phyloP scores from a whole-genome alignment of 2,329 filamentous ascomycete genomes.

The Teratosphaeria pseudoeucalypti region DNA sequence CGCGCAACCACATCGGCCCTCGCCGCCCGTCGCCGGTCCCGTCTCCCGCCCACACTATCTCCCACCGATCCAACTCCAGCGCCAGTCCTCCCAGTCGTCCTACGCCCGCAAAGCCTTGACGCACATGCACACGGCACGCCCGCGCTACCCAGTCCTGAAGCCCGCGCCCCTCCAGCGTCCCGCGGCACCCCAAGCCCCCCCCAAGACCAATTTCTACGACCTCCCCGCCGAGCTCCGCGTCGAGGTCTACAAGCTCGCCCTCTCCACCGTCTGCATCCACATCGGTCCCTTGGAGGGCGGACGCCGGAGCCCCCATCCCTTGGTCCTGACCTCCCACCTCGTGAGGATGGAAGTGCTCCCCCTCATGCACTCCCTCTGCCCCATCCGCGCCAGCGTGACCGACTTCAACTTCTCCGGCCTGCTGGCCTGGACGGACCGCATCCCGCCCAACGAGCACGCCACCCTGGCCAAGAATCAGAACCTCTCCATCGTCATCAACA shows the following conservation, averaged over 20 bases:
- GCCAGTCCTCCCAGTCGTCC: background rate
- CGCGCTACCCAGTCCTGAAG: background rate
- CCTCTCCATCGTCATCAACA: slow-evolving; percentile 15
- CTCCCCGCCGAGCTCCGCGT: slow-evolving; percentile 24
- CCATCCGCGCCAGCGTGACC: slow-evolving; percentile 18
- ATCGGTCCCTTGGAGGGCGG: slow-evolving; percentile 14
- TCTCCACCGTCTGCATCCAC: slow-evolving; percentile 20
- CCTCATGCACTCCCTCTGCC: slow-evolving; percentile 19
- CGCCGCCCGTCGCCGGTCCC: background rate
- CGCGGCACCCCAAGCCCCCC: background rate
- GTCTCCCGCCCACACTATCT: background rate
- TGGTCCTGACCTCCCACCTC: slow-evolving; percentile 16
- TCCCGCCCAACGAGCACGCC: slow-evolving; percentile 17
- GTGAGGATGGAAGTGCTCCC: slow-evolving; percentile 22
- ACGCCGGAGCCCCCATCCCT: slow-evolving; percentile 15
- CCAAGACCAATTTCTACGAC: slow-evolving; percentile 15
- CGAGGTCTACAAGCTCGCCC: slow-evolving; percentile 23
- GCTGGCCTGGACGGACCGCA: slow-evolving; percentile 17
- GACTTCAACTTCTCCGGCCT: slow-evolving; percentile 23
- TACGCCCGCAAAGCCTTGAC: background rate
- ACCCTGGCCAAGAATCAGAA: slow-evolving; percentile 18
- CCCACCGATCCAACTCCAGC: background rate
- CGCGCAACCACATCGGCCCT: background rate
- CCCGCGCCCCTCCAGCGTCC: background rate
- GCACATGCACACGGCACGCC: background rate